phyloP scores from a whole-genome alignment of 2,329 filamentous ascomycete species.

The Paradendryphiella salina region DNA sequence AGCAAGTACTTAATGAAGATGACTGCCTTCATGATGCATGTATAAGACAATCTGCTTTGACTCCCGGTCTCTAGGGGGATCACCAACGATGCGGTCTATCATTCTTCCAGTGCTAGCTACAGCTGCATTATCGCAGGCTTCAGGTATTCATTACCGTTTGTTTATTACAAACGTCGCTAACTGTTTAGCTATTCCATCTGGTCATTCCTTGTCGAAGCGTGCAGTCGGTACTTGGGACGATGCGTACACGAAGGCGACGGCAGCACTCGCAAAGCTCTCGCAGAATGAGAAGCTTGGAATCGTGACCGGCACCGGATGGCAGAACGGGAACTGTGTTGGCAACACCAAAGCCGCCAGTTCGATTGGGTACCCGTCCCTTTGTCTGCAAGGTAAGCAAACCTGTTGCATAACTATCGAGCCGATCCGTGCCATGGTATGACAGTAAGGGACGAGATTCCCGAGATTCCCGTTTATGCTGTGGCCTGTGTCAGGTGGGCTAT shows the following conservation, averaged over 20 bases:
- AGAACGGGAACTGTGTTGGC: slow-evolving; percentile 42
- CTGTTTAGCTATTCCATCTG: slow-evolving; percentile 26
- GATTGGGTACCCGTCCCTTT: slow-evolving; percentile 45
- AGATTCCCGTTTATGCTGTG: neutral
- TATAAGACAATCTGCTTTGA: slow-evolving; percentile 1
- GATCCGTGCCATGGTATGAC: neutral
- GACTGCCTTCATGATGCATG: slow-evolving; percentile 4
- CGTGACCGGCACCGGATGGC: slow-evolving; percentile 44
- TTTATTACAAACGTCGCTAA: slow-evolving; percentile 4
- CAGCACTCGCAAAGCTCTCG: slow-evolving; percentile 47
- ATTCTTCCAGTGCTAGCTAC: slow-evolving; percentile 31
- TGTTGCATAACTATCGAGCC: neutral
- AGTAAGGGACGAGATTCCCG: neutral
- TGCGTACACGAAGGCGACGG: slow-evolving; percentile 48
- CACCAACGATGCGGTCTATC: slow-evolving; percentile 32
- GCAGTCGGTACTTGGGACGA: slow-evolving; percentile 43
- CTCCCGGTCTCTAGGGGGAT: neutral
- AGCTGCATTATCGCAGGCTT: slow-evolving; percentile 25
- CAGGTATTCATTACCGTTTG: slow-evolving; percentile 19
- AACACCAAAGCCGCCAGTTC: slow-evolving; percentile 42
- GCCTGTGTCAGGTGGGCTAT: neutral
- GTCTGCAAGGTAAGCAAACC: slow-evolving; percentile 44
- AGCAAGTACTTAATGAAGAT: slow-evolving; percentile 28
- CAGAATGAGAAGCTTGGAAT: slow-evolving; percentile 48
- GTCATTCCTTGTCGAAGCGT: slow-evolving; percentile 24